Conservation (phyloP, 1,284 basidiomycete species). For the Ustilago hordei region DNA sequence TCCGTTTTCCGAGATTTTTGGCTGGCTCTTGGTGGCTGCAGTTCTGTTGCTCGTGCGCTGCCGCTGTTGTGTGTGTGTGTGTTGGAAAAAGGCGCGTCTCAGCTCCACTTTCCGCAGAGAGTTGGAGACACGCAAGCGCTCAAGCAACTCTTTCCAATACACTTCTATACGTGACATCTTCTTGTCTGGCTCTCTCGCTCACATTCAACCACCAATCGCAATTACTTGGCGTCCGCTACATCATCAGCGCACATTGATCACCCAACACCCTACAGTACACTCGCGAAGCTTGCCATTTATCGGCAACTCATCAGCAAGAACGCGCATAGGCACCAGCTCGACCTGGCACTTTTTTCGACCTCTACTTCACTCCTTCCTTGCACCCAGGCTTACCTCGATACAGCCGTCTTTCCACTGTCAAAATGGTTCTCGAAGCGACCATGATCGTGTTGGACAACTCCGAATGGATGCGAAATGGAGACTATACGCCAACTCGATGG, state of each 20-base stretch:
- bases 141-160: conserved; percentile 10
- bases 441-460: conserved; percentile 71
- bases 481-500: conserved; percentile 85
- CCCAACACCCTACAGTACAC: no score
- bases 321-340: not conserved
- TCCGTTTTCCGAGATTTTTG: conserved; percentile 25
- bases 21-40: conserved; percentile 6
- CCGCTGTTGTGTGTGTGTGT: not conserved
- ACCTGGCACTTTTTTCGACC: not conserved
- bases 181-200: conserved; percentile 8
- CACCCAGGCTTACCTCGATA: conserved; percentile 16
- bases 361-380: not conserved
- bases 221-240: no score
- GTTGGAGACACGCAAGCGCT: conserved; percentile 41
- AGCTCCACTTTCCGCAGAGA: conserved; percentile 20
- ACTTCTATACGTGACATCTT: conserved; percentile 1
- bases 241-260: no score
- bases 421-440: conserved; percentile 68
- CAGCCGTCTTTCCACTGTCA: conserved; percentile 8
- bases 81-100: conserved; percentile 24
- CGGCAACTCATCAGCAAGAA: not conserved
- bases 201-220: not conserved
- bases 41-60: conserved; percentile 13
- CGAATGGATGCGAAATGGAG: conserved; percentile 78
- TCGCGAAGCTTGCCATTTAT: not conserved